Evolutionary conservation across 2,329 filamentous ascomycete species (phyloP), one percentile per base, ranked within the genome.

Genomic region (Corynespora cassiicola): DNA sequence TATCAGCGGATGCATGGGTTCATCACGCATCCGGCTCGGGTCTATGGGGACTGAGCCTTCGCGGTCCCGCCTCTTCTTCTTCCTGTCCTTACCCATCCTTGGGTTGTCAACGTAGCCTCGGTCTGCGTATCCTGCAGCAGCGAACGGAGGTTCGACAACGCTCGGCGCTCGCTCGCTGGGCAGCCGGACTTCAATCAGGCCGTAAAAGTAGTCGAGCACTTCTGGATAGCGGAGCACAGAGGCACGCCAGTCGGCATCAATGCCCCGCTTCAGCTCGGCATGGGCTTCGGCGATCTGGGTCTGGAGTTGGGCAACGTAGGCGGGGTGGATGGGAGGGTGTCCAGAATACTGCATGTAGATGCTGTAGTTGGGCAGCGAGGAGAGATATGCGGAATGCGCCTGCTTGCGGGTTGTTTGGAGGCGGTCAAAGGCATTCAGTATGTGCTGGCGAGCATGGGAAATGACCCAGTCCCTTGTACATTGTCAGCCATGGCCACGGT

Each of bases 201-300:
- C 76, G 68, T 86, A 91, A 62, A 87, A 91, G 68, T 91, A 90
- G 66, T 90, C 85, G 37, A 92, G 74, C n/a, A 91, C 63, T 61
- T 90, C 86, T 4, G 87, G 88, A 55, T 91, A 92, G 37, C 84
- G 79, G 55, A 88, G 80, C 24, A 90, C 87, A 31, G 84, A 86
- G 19, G 80, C 76, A 56, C 85, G 80, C 87, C 87, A 92, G 70
- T 90, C 87, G 46, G 87, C 84, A 56, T 90, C 86, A 56, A 90
- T 86, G 45, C 86, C 86, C 32, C 81, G 78, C 68, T 89, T 88
- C 45, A 89, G 75, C 31, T 78, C 76, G 11, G 76, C 75, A 57
- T 89, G 80, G 16, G 85, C 86, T 39, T 80, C 77, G 24, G 77
- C 73, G 35, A 90, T 78, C 58, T 89, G 72, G 15, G 55, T 52